Evolutionary conservation across 2,329 filamentous ascomycete species (phyloP), one percentile per base, ranked within the genome.

Genomic region (Mycosphaerella arachidis): DNA sequence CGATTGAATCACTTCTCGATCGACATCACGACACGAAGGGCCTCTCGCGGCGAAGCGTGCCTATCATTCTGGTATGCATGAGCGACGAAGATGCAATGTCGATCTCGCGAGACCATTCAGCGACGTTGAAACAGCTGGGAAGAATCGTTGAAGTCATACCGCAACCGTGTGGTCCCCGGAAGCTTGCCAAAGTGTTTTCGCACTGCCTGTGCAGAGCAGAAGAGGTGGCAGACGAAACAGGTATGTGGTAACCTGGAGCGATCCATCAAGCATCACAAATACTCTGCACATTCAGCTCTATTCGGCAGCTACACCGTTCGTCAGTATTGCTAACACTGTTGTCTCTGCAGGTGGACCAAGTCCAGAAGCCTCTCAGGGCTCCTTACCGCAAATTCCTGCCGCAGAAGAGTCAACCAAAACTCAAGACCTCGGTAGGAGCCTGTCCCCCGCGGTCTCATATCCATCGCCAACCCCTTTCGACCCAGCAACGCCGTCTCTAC

Each of bases 151-250:
- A 76, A 50, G 71, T 74, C 31, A 64, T 77, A 2, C 70, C 71
- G 6, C 72, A 76, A 48, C 68, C 68, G 48, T 74, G 74, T 50
- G 76, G 76, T 6, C 75, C 76, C 6, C 69, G 72, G 55, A 77
- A 77, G 62, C 70, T 78, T 24, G 73, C 73, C 6, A 72, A 70
- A 53, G 73, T 72, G 1, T 63, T 77, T 10, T 60, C 65, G 10
- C 63, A 69, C n/a, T 74, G 73, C 46, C 55, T 75, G 1, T 63
- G 67, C 31, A 63, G 64, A 56, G 59, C 56, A 29, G 68, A 63
- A 54, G 50, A 31, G 12, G 27, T 52, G 7, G 30, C 10, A n/a
- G 27, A 33, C 33, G 50, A 52, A 16, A 29, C 1, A 35, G 30
- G 50, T 31, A 43, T 43, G 40, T 43, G 6, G 1, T 5, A n/a